Evolutionary conservation across 2,329 filamentous ascomycete species (phyloP).

Genomic region (Venturia oleaginea): DNA sequence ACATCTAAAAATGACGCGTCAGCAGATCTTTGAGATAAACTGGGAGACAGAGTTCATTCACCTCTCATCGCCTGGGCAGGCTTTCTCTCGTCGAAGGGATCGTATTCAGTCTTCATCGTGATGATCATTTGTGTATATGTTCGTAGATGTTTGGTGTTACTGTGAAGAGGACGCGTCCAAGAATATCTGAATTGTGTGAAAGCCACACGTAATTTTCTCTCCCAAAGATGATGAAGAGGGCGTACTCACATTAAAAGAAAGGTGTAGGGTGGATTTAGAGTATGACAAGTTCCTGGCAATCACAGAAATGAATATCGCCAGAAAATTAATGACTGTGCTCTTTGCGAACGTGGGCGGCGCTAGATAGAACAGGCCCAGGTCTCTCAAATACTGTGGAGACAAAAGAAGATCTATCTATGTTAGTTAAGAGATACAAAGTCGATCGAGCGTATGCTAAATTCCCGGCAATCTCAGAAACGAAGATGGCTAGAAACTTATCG

Average conservation of each 20-base stretch:
- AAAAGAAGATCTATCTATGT: background rate
- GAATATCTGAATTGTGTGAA: background rate
- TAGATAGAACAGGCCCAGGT: background rate
- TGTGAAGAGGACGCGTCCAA: background rate
- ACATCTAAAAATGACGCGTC: background rate
- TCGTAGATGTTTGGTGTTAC: background rate
- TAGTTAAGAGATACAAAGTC: too few relatives aligned
- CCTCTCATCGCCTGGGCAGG: background rate
- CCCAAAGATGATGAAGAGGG: background rate
- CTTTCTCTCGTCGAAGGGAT: background rate
- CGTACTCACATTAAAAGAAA: background rate
- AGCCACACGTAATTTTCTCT: background rate
- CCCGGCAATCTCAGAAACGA: too few relatives aligned
- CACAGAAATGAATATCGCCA: background rate
- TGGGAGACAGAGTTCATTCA: background rate
- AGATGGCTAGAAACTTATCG: too few relatives aligned
- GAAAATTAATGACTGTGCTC: background rate
- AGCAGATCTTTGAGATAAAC: background rate
- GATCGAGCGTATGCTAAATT: too few relatives aligned
- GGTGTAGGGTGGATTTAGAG: too few relatives aligned
- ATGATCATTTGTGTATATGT: background rate
- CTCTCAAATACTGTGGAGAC: background rate
- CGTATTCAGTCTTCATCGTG: background rate
- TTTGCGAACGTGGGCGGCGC: too few relatives aligned
- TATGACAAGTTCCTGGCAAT: background rate